Base-by-base conservation (phyloP, 495 filamentous ascomycete genomes). In the Mytilinidion resinicola region DNA sequence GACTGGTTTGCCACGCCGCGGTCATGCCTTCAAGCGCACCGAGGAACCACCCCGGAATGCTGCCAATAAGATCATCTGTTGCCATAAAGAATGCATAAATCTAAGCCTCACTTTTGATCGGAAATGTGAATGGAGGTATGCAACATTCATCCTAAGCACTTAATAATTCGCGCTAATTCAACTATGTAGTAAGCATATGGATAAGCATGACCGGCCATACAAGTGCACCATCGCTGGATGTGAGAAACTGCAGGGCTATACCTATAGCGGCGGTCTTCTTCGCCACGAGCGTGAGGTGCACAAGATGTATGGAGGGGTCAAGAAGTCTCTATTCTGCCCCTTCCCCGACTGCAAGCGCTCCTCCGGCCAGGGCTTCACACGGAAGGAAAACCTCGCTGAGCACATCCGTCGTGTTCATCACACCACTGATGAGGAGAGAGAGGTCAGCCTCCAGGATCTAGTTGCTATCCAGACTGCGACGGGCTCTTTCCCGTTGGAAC, bases 41-140 rank as follows among this genome's bases (percentile, higher is more conserved):
- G 77, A 78, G 38, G 80, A 85, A 69, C 81, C 83, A 9, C 80
- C 80, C 30, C 78, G 78, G 72, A 89, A 90, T 67, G 52, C 70
- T 1, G 76, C 88, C n/a, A 84, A 84, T 9, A 81, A 86, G 61
- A 89, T 84, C 57, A 76, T 79, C 35, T 96, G 91, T 71, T 79
- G 79, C 17, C 83, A 59, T 21, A 50, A 82, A 56, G 70, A 74
- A 3, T 80, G 82, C 17, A 89, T 86, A 60, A 72, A 74, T 1
- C 6, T 30, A 30, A 6, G 6, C 25, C 46, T 25, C 4, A 82
- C 76, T 5, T 95, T 96, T 65, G 74, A 80, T 38, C 82, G 91
- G 59, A 91, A 88, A 57, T 96, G 90, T 72, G 91, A 96, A 77
- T 96, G 89, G 89, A 89, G 82, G 89, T 92, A 76, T 82, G 89